Base-by-base conservation (phyloP, 2,329 filamentous ascomycete species). In the Clonostachys sp. region DNA sequence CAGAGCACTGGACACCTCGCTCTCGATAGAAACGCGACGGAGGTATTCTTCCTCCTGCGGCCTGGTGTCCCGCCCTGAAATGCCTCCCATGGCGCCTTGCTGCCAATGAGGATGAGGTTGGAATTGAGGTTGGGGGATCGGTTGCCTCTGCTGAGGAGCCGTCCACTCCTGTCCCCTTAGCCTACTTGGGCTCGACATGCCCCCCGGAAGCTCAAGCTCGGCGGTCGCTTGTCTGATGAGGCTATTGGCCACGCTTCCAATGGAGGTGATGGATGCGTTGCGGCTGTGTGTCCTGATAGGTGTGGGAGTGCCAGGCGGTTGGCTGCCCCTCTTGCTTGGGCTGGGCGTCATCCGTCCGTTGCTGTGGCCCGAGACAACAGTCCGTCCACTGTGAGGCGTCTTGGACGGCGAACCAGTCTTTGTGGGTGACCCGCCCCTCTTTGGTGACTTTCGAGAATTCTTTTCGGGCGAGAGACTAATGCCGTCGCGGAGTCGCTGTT, bases 1-100 rank as follows among this genome's bases (percentile, higher is more conserved):
- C 6, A 82, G 62, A 3, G 75, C 72, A 38, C 76, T 80, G 0
- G 76, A 80, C 13, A 68, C 62, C 9, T 74, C 66, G 51, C 73
- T 78, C 5, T 68, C 63, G 5, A 58, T 48, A 0, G 72, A 74
- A 5, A 45, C 48, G 7, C 17, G 36, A n/a, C 14, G 14, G 14
- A 39, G 17, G 14, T 39, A n/a, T 39, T 39, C 36, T 18, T n/a
- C 36, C 17, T 39, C 36, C 12, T 39, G 14, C 36, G 7, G 36
- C 9, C 24, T 30, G 6, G 3, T 30, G 4, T 30, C 24, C 24
- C 24, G 24, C 9, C 9, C 24, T 30, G 24, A 30, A 6, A 3
- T 30, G 24, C 24, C 24, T 30, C 24, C 9, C 24, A 30, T 30
- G 24, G 9, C 24, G 10, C 24, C 24, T 30, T 30, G 36, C 44